Evolutionary conservation across 257 asterid genomes (phyloP), one percentile per base, ranked within the genome.

Genomic region (Solanum commersonii): DNA sequence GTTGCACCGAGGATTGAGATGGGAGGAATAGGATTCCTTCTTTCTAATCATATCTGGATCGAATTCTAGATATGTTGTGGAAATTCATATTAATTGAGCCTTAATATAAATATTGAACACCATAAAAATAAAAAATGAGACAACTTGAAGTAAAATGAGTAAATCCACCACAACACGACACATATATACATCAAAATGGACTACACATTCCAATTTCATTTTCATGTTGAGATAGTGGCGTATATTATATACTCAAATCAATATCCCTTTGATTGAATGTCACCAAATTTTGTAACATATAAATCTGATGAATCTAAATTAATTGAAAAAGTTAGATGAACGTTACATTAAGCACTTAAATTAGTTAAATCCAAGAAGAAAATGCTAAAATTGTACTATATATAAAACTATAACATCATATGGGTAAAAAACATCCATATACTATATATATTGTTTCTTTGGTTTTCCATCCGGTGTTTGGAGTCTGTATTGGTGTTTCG

Each of bases 121-220:
- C 10, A 4, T 2, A 8, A 34, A 31, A 5, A 71, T 4, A 72
- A 6, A 72, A 72, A 1, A 44, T 0, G 2, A 40, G 59, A 77
- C 60, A 38, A 56, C 22, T 37, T n/a, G 84, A 78, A 78, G 23
- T 78, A 12, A 78, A 79, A 44, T 79, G 67, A 25, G 72, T 38
- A 33, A n/a, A 65, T 89, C 84, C 63, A 84, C 18, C 67, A 63
- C 77, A 84, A 60, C 88, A 89, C 86, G 89, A 79, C 89, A 89
- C 81, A 9, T 52, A 85, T 15, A 34, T 40, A 35, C 68, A 10
- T 81, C 70, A 46, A 74, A 74, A 37, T 46, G 31, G 85, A 81
- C 18, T 81, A 29, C 70, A 81, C 40, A 81, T 46, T 52, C 70
- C 85, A 81, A 81, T 23, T 4, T 46, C 68, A 46, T 63, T 63